phyloP scores from a whole-genome alignment of 2,329 filamentous ascomycete species.

The Monosporascus sp. region DNA sequence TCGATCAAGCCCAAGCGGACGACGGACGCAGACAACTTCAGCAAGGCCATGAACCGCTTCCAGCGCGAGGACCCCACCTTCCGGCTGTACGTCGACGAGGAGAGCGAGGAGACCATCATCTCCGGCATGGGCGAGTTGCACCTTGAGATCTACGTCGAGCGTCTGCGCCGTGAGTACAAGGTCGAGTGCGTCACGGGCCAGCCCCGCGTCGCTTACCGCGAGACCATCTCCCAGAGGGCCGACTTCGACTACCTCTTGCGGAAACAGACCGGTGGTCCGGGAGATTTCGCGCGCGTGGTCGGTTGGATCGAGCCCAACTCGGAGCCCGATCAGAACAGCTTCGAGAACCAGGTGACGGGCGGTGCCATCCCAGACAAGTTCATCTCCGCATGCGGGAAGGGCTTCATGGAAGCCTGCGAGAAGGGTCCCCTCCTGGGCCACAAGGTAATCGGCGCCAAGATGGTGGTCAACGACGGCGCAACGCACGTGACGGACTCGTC shows the following conservation, averaged over 20 bases:
- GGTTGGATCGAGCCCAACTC: conserved; percentile 87
- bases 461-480: conserved; percentile 93
- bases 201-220: conserved; percentile 93
- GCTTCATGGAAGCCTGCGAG: conserved; percentile 75
- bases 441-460: conserved; percentile 80
- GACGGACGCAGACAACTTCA: conserved; percentile 90
- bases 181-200: conserved; percentile 95
- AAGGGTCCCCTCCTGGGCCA: conserved; percentile 91
- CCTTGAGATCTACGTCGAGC: conserved; percentile 94
- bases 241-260: conserved; percentile 91
- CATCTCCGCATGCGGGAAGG: conserved; percentile 89
- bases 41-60: conserved; percentile 98
- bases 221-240: conserved; percentile 76
- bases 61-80: conserved; percentile 98
- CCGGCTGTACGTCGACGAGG: conserved; percentile 84
- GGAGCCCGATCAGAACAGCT: conserved; percentile 67
- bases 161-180: conserved; percentile 93
- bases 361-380: conserved; percentile 95
- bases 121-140: conserved; percentile 98
- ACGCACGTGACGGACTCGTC: conserved; percentile 98
- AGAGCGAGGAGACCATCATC: conserved; percentile 95
- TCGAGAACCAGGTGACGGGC: conserved; percentile 82
- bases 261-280: conserved; percentile 92
- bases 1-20: conserved; percentile 95
- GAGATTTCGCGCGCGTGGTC: conserved; percentile 89